Base-by-base conservation (phyloP, 805 yeast species). In the Nakazawaea populi region DNA sequence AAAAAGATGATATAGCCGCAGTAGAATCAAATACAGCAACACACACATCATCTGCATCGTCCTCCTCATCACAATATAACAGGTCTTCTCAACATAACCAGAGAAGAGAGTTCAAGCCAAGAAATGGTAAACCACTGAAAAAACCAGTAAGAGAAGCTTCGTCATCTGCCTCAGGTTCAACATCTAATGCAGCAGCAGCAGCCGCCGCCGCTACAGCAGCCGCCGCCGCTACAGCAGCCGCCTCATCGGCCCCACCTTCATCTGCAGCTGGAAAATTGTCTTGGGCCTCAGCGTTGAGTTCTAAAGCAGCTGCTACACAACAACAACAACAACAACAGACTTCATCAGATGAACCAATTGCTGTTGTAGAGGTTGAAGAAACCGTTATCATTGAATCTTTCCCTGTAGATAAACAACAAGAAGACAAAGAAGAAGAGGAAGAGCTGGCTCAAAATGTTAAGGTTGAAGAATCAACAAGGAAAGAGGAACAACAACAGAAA, bases 231-330 rank as follows among this genome's bases (percentile, higher is more conserved):
- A 27, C 48, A 27, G 27, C 46, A 14, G 39, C 52, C 12, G 28
- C 53, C 34, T 28, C 42, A 30, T 28, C 43, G 7, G 28, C 48
- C 9, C 28, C 48, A 31, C 40, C 46, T 43, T 34, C 46, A 24
- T 35, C 50, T 5, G 11, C 53, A 38, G 12, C 47, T n/a, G 59
- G 57, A 34, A 65, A 63, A 42, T 56, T 63, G 4, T 64, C 69
- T 9, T 65, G 69, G 69, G 69, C 69, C 44, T 59, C 65, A 52
- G 68, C 68, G 32, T 59, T 65, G 28, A 30, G 63, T 10, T 58
- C 56, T 34, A 63, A 56, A 49, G 36, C 62, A 62, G 39, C 51
- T 54, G 11, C 53, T 55, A 47, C 36, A 18, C 24, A 18, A 18
- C 49, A 35, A 24, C 31, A 18, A 18, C 49, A 35, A 24, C 31